phyloP scores from a whole-genome alignment of 1,284 basidiomycete species.

The Ustilago crameri region DNA sequence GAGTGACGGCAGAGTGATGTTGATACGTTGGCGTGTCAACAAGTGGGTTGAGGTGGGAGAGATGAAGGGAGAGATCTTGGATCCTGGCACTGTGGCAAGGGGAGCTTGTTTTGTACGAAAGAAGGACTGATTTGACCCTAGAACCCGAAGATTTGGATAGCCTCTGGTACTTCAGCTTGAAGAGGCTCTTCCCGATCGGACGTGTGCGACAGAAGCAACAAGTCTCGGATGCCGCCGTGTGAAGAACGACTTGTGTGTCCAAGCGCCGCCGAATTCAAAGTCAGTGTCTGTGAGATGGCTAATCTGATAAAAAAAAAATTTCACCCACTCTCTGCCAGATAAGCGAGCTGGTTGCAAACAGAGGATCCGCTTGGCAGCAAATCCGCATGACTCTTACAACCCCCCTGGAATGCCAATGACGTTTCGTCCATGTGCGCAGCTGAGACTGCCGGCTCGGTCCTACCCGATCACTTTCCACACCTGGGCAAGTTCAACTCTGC shows the following conservation, averaged over 20 bases:
- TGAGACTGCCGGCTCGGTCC: not conserved
- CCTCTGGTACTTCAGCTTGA: too few relatives aligned
- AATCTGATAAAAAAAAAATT: constrained; percentile 35
- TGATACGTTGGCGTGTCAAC: not conserved
- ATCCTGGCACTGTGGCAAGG: not conserved
- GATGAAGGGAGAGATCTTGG: not conserved
- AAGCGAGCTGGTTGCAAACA: not conserved
- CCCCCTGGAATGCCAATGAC: too few relatives aligned
- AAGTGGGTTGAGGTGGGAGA: not conserved
- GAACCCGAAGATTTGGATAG: too few relatives aligned
- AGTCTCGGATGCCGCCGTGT: not conserved
- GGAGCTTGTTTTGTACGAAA: not conserved
- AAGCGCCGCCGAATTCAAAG: constrained; percentile 7
- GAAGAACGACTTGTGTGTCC: not conserved
- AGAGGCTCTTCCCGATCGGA: too few relatives aligned
- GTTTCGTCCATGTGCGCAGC: too few relatives aligned
- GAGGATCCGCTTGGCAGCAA: not conserved
- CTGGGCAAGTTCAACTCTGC: too few relatives aligned
- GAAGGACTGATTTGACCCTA: too few relatives aligned
- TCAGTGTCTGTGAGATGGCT: constrained; percentile 18
- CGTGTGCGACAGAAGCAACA: too few relatives aligned
- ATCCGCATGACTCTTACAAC: not conserved
- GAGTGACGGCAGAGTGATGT: not conserved
- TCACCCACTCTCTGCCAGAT: not conserved
- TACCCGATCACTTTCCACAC: not conserved